Evolutionary conservation across 768 basidiomycete species (phyloP).

Genomic region (Lentinula guzmanii): DNA sequence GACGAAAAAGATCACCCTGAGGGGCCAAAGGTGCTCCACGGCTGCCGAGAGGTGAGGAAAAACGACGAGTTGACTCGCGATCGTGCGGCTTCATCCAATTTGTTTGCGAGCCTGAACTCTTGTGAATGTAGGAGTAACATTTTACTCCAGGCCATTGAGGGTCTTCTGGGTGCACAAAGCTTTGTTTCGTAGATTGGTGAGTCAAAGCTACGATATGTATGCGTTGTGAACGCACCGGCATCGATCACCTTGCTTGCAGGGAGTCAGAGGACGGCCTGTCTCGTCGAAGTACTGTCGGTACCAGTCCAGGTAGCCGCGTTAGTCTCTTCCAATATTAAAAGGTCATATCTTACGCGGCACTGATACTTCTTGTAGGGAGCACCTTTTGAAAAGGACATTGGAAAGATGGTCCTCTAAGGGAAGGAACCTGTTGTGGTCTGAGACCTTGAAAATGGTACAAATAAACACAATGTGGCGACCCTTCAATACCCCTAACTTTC

Average conservation of each 20-base stretch:
- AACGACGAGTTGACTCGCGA: background rate
- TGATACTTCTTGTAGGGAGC: conserved; percentile 9
- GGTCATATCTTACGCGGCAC: conserved; percentile 33
- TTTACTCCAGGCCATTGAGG: conserved; percentile 29
- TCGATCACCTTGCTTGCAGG: conserved; percentile 40
- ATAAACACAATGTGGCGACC: conserved; percentile 43
- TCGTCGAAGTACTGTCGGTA: conserved; percentile 39
- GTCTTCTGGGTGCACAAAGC: conserved; percentile 49
- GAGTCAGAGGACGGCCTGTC: conserved; percentile 32
- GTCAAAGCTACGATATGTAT: background rate
- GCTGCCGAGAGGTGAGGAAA: conserved; percentile 11
- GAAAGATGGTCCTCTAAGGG: conserved; percentile 28
- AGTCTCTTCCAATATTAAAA: conserved; percentile 44
- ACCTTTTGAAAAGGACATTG: conserved; percentile 44
- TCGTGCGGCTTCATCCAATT: conserved; percentile 1
- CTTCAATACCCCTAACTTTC: too few species aligned
- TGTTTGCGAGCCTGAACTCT: conserved; percentile 10
- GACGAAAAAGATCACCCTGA: conserved; percentile 37
- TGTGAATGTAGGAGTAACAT: conserved; percentile 17
- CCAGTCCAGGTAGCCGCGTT: background rate
- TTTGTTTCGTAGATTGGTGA: conserved; percentile 9
- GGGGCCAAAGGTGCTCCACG: conserved; percentile 33
- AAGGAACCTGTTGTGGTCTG: conserved; percentile 15
- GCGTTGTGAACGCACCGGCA: conserved; percentile 36
- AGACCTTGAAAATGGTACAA: conserved; percentile 44